Percentiles rank a stretch among this genome's conserved stretches.
Conservation (phyloP, 306 rosid genomes). For the Gastrolobium villosum region DNA sequence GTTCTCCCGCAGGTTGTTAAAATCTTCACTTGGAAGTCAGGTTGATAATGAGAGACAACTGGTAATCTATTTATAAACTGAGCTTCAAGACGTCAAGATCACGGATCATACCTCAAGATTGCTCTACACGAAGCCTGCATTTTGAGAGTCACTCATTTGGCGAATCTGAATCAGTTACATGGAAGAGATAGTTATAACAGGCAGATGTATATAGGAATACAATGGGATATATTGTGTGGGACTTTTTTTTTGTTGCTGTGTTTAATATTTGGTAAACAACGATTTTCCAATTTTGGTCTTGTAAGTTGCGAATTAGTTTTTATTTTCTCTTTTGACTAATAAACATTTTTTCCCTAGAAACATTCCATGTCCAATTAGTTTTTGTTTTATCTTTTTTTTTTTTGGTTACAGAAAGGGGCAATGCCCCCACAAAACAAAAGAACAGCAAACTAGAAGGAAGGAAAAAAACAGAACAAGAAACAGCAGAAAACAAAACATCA, state of each 20-base stretch:
- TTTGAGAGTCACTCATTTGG: constrained; percentile 8
- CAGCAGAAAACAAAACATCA: too few species aligned
- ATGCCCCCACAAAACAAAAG: too few species aligned
- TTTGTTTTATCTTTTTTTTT: too few species aligned
- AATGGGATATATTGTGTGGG: neutral
- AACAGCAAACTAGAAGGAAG: too few species aligned
- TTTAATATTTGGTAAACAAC: neutral
- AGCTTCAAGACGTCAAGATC: neutral
- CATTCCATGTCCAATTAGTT: too few species aligned
- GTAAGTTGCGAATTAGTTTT: neutral
- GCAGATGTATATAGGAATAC: constrained; percentile 38
- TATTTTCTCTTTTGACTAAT: neutral
- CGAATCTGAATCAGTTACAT: neutral
- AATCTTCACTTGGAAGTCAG: neutral
- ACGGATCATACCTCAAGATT: neutral
- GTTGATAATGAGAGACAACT: neutral
- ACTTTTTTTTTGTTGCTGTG: neutral
- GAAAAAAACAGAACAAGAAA: too few species aligned
- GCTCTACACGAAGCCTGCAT: neutral
- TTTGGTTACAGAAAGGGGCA: too few species aligned
- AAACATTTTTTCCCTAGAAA: too few species aligned
- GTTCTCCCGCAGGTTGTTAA: neutral
- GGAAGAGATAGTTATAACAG: constrained; percentile 19
- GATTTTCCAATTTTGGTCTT: constrained; percentile 16
- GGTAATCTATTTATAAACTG: neutral